Evolutionary conservation across 495 filamentous ascomycete species (phyloP), one percentile per base, ranked within the genome.

Genomic region (Letharia lupina): DNA sequence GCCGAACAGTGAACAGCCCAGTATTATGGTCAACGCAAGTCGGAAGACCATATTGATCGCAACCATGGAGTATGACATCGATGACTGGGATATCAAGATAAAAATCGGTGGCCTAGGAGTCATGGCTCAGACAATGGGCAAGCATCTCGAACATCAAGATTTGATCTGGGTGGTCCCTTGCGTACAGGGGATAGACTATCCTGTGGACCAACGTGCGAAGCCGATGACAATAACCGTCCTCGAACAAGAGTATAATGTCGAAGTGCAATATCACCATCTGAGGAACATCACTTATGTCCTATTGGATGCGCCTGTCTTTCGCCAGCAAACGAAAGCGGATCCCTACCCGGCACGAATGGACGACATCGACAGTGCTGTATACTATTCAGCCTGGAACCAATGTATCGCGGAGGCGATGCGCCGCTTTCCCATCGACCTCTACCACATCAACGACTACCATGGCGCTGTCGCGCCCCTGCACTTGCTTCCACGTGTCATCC

Each of bases 361-460:
- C 47, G 74, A 76, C 71, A 80, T 87, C 60, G 83, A 86, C 42
- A 81, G 78, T 64, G 85, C 85, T 44, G 78, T 87, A 57, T 82
- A 83, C 73, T 87, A 87, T 71, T 84, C 83, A 2, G 82, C 85
- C 0, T 87, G 85, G 85, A 87, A 87, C 69, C 76, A 75, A 57
- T 87, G 84, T 65, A 86, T 87, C 66, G 85, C 85, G 28, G 77
- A 84, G 66, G 73, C 83, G 0, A 80, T 85, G 64, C 79, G 77
- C 47, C 78, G 81, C 10, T 83, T 83, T 57, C 82, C 86, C 0
- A 78, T 89, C 56, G 87, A 91, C 69, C 71, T 91, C 31, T 91
- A 91, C 71, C 89, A 91, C 72, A 87, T 91, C 71, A 91, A 91
- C 73, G 89, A 91, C 72, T 91, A 91, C 72, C 89, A 91, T 66